Evolutionary conservation across 2,329 filamentous ascomycete genomes (phyloP).

Genomic region (Pestalotiopsis sp.): DNA sequence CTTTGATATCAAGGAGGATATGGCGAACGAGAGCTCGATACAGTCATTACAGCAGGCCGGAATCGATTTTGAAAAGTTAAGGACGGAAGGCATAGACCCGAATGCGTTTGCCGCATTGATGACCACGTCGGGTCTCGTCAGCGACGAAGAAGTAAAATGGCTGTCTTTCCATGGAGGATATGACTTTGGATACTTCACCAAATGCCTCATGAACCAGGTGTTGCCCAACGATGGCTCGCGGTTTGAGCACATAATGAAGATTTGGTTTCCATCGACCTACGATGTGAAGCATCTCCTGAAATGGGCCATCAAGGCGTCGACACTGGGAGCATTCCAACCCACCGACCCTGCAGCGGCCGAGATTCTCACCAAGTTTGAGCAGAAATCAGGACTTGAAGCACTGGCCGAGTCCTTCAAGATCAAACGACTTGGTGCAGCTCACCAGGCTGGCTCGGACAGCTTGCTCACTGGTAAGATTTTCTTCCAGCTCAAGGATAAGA

Average conservation of each 20-base stretch:
- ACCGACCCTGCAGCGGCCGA: conserved; percentile 68
- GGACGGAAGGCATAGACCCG: conserved; percentile 88
- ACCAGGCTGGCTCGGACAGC: conserved; percentile 93
- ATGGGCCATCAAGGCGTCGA: conserved; percentile 73
- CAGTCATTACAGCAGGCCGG: conserved; percentile 87
- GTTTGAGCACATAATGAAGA: conserved; percentile 85
- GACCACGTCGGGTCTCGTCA: conserved; percentile 88
- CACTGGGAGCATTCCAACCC: conserved; percentile 63
- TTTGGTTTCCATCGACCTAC: conserved; percentile 91
- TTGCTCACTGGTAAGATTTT: conserved; percentile 93
- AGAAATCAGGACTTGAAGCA: conserved; percentile 90
- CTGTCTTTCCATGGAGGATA: conserved; percentile 98
- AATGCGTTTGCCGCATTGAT: conserved; percentile 86
- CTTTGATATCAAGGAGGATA: conserved; percentile 91
- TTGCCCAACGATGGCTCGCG: conserved; percentile 88
- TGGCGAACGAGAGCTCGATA: conserved; percentile 96
- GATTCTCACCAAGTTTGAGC: conserved; percentile 82
- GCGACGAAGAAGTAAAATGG: conserved; percentile 89
- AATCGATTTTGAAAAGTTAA: conserved; percentile 86
- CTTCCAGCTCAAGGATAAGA: conserved; percentile 86
- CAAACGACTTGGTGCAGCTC: conserved; percentile 82
- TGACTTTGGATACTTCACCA: conserved; percentile 96
- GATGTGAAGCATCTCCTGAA: conserved; percentile 99
- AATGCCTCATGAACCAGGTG: conserved; percentile 81
- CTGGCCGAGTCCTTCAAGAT: conserved; percentile 92